These are phyloP conservation scores for Metarhizium sp. DNA, from an alignment of 2,329 filamentous ascomycete species.

Conservation along the genomic window DNA sequence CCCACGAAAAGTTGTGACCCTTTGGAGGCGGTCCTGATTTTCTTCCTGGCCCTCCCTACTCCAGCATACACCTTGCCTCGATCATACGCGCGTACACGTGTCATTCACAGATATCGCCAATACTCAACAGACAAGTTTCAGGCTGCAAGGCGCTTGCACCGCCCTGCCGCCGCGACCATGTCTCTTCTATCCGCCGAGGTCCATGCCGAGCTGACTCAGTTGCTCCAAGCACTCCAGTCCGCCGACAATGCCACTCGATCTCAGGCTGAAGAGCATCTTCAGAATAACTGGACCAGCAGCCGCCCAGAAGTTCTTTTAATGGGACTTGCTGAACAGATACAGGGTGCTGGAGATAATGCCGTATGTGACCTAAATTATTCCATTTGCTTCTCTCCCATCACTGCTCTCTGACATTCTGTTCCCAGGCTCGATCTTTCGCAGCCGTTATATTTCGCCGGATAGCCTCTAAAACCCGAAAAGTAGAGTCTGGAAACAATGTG, in stretches of 20 bases:
- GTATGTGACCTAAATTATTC: slow-evolving; percentile 34
- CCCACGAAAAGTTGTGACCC: slow-evolving; percentile 12
- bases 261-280: slow-evolving; percentile 82
- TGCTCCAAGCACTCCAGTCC: slow-evolving; percentile 81
- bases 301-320: slow-evolving; percentile 84
- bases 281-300: slow-evolving; percentile 76
- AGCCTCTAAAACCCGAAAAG: slow-evolving; percentile 79
- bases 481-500: slow-evolving; percentile 56
- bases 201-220: slow-evolving; percentile 73
- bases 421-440: slow-evolving; percentile 71
- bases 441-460: slow-evolving; percentile 93
- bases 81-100: background rate
- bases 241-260: slow-evolving; percentile 79
- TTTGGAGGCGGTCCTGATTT: slow-evolving; percentile 6
- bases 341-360: slow-evolving; percentile 61
- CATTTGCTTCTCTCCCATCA: background rate
- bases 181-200: slow-evolving; percentile 79
- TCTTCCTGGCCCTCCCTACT: slow-evolving; percentile 1
- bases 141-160: slow-evolving; percentile 14
- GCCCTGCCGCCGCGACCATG: slow-evolving; percentile 35
- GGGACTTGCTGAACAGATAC: slow-evolving; percentile 88
- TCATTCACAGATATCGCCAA: background rate
- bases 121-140: slow-evolving; percentile 2
- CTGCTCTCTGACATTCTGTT: slow-evolving; percentile 25
- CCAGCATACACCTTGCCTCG: background rate